These are phyloP conservation scores for Chaetomium fimeti DNA, from an alignment of 495 filamentous ascomycete species.

Conservation along the genomic window DNA sequence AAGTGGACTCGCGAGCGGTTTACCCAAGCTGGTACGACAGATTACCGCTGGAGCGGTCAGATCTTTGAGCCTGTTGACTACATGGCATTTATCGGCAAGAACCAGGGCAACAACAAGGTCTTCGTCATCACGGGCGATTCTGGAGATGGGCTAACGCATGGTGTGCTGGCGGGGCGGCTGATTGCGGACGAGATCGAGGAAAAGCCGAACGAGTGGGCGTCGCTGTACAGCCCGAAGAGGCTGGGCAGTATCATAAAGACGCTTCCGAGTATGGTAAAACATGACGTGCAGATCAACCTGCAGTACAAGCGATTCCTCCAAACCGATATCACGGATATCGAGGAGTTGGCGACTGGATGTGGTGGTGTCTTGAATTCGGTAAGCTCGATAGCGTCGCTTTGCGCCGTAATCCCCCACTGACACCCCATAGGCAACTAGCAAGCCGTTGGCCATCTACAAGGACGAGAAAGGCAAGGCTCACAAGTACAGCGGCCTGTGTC, in stretches of 20 bases:
- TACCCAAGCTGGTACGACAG: slow-evolving; percentile 46
- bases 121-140: slow-evolving; percentile 59
- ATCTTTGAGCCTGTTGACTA: slow-evolving; percentile 57
- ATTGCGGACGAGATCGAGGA: slow-evolving; percentile 57
- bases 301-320: slow-evolving; percentile 58
- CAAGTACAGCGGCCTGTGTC: slow-evolving; percentile 55
- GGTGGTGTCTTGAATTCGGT: slow-evolving; percentile 54
- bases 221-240: slow-evolving; percentile 51
- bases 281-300: slow-evolving; percentile 54
- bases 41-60: slow-evolving; percentile 60
- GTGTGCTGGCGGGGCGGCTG: slow-evolving; percentile 52
- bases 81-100: slow-evolving; percentile 57
- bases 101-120: slow-evolving; percentile 50
- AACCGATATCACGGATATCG: slow-evolving; percentile 57
- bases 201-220: slow-evolving; percentile 48
- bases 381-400: neutral
- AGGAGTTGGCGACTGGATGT: slow-evolving; percentile 48
- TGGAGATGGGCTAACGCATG: slow-evolving; percentile 60
- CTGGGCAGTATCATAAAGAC: slow-evolving; percentile 37
- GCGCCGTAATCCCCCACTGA: neutral
- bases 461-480: slow-evolving; percentile 52
- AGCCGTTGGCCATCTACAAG: slow-evolving; percentile 57
- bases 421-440: slow-evolving; percentile 21
- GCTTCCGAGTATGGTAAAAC: slow-evolving; percentile 40
- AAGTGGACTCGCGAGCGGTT: slow-evolving; percentile 55